Conservation (phyloP, 306 rosid genomes). For the Quercus dentata region DNA sequence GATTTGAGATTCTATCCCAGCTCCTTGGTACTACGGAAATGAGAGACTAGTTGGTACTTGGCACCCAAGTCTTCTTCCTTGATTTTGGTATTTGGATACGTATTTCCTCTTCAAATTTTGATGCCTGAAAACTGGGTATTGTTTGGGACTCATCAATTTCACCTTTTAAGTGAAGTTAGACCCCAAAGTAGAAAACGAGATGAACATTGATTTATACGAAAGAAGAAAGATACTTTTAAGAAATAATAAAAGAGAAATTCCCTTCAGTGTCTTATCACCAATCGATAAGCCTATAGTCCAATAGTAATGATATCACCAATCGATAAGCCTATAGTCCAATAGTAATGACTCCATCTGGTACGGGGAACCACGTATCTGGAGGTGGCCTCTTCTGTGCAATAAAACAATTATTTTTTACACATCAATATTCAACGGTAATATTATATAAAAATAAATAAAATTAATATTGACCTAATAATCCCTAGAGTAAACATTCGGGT, state of each 20-base stretch:
- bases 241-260: background rate
- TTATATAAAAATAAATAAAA: background rate
- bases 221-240: background rate
- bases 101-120: too few relatives aligned
- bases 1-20: too few relatives aligned
- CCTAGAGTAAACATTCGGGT: too few relatives aligned
- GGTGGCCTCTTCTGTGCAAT: background rate
- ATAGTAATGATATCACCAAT: background rate
- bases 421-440: background rate
- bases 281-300: background rate
- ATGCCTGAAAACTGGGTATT: too few relatives aligned
- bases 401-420: background rate
- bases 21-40: too few relatives aligned
- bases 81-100: too few relatives aligned
- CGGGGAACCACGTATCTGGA: background rate
- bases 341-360: slow-evolving; percentile 17
- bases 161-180: background rate
- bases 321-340: background rate
- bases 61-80: too few relatives aligned
- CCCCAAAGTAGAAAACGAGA: background rate
- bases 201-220: background rate
- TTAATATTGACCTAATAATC: background rate
- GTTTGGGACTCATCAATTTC: background rate
- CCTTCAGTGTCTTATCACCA: background rate
- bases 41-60: too few relatives aligned